phyloP scores from a whole-genome alignment of 345 rosid genomes.

The Streptanthus diversifolius region DNA sequence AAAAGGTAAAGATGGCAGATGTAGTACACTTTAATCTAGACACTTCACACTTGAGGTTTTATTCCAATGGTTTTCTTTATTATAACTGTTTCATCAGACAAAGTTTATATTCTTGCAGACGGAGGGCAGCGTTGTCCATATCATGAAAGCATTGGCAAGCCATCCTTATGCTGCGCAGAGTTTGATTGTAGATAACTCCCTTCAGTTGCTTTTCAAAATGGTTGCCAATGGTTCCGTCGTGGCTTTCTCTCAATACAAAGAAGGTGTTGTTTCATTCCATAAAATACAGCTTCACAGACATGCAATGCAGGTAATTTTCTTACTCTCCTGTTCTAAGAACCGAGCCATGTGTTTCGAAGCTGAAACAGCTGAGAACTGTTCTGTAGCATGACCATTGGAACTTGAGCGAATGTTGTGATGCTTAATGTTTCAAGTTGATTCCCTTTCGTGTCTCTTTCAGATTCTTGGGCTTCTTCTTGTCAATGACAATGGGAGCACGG shows the following conservation, averaged over 20 bases:
- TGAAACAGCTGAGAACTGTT: not conserved
- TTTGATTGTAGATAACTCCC: constrained; percentile 86
- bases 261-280: constrained; percentile 66
- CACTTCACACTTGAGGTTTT: constrained; percentile 71
- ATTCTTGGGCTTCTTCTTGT: constrained; percentile 88
- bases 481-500: constrained; percentile 93
- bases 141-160: constrained; percentile 87
- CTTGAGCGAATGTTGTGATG: constrained; percentile 21
- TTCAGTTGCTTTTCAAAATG: constrained; percentile 74
- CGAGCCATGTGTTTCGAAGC: not conserved
- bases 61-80: constrained; percentile 9
- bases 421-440: constrained; percentile 7
- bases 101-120: constrained; percentile 48
- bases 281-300: constrained; percentile 87
- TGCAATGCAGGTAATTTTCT: constrained; percentile 79
- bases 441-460: constrained; percentile 39
- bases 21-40: constrained; percentile 41
- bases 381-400: not conserved
- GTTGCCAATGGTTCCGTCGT: constrained; percentile 74
- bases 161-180: constrained; percentile 93
- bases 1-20: too few species aligned
- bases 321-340: not conserved
- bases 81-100: not conserved
- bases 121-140: constrained; percentile 80
- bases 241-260: constrained; percentile 56